A percentile compares a stretch with the other conserved stretches of the same genome.
These are phyloP conservation scores for Barnettozyma sp. DNA, from an alignment of 805 yeast genomes.

Conservation along the genomic window DNA sequence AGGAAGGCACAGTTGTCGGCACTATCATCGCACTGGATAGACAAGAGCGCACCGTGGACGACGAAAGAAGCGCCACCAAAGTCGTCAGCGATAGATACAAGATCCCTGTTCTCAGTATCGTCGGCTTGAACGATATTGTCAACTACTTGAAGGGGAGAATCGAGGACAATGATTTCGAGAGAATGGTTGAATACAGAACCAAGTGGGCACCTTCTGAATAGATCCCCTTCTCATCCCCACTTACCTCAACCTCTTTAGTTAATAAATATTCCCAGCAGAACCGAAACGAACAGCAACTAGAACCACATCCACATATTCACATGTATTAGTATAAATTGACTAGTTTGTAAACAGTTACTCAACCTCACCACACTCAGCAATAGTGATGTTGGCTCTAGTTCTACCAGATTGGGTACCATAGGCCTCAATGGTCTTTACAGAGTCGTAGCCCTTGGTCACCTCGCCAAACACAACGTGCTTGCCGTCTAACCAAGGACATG, in stretches of 20 bases:
- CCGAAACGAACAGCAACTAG: too few relatives aligned
- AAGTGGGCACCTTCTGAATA: constrained; percentile 27
- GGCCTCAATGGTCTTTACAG: constrained; percentile 79
- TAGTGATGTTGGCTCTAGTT: constrained; percentile 57
- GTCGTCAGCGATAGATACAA: constrained; percentile 63
- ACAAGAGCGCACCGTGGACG: constrained; percentile 75
- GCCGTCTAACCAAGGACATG: constrained; percentile 86
- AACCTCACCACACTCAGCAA: constrained; percentile 46
- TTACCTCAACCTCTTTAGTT: too few relatives aligned
- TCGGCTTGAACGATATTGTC: constrained; percentile 68
- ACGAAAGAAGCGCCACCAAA: constrained; percentile 70
- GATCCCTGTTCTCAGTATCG: constrained; percentile 82
- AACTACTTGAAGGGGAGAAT: constrained; percentile 50
- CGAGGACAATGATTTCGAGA: constrained; percentile 41
- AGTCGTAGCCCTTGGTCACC: constrained; percentile 75
- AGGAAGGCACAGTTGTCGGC: constrained; percentile 72
- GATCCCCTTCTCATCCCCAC: neutral
- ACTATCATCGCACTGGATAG: constrained; percentile 90
- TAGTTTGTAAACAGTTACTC: constrained; percentile 2
- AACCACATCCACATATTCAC: neutral
- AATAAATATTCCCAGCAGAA: too few relatives aligned
- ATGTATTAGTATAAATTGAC: too few relatives aligned
- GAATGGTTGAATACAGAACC: constrained; percentile 50
- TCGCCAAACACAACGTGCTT: constrained; percentile 95
- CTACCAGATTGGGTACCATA: constrained; percentile 70